A percentile compares a stretch with the other conserved stretches of the same genome.
phyloP scores from a whole-genome alignment of 2,329 filamentous ascomycete species.

The Fonsecaea nubica region DNA sequence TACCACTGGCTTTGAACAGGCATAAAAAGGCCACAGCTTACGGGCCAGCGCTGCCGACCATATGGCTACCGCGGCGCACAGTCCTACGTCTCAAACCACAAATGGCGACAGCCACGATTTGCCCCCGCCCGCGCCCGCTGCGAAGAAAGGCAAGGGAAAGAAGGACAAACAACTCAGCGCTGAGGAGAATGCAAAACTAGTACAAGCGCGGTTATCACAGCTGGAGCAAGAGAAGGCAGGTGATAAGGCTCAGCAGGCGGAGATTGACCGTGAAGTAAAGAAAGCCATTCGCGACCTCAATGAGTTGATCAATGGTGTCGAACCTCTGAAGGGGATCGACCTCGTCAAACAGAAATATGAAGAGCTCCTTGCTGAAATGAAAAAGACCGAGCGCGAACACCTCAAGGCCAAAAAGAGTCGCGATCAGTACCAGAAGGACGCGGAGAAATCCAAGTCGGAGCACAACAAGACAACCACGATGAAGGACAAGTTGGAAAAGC shows the following conservation, averaged over 20 bases:
- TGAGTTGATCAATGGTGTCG: conserved; percentile 82
- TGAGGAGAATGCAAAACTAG: conserved; percentile 86
- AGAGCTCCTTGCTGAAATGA: conserved; percentile 92
- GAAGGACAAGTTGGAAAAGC: conserved; percentile 95
- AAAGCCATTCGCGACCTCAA: conserved; percentile 91
- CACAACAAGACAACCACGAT: conserved; percentile 87
- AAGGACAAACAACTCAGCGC: conserved; percentile 84
- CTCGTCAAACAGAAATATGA: conserved; percentile 88
- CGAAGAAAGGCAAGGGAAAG: conserved; percentile 74
- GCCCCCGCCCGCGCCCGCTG: conserved; percentile 52
- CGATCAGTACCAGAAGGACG: conserved; percentile 94
- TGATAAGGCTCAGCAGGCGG: conserved; percentile 92
- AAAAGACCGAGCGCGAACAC: conserved; percentile 90
- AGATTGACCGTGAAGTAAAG: conserved; percentile 95
- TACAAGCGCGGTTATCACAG: conserved; percentile 93
- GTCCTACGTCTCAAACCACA: conserved; percentile 42
- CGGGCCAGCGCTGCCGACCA: conserved; percentile 1
- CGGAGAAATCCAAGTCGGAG: conserved; percentile 86
- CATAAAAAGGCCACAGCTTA: background rate
- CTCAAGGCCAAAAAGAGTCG: conserved; percentile 94
- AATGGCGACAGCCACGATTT: conserved; percentile 53
- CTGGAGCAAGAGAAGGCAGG: conserved; percentile 90
- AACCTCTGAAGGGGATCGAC: conserved; percentile 91
- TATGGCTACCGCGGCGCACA: conserved; percentile 38
- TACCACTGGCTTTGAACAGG: conserved; percentile 14